Evolutionary conservation across 345 rosid species (phyloP).

Genomic region (Citrus medica): DNA sequence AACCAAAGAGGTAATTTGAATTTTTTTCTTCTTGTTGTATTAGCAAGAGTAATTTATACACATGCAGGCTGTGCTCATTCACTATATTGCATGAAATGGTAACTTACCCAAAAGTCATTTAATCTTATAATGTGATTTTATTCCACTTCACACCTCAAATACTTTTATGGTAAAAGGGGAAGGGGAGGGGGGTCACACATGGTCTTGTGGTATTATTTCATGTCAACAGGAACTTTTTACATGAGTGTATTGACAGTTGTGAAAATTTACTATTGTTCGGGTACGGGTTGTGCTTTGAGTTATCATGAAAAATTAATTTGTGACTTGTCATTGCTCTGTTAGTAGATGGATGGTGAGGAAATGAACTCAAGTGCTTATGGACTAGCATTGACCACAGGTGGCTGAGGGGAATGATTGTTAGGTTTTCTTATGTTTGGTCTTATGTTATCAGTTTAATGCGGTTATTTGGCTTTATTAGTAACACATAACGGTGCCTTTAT

Average conservation of each 20-base stretch:
- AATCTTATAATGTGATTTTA: neutral
- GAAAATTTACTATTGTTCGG: neutral
- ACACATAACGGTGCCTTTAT: neutral
- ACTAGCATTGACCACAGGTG: neutral
- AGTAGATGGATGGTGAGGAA: neutral
- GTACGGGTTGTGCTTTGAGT: neutral
- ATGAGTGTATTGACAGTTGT: neutral
- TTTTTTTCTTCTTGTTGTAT: neutral
- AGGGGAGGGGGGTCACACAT: neutral
- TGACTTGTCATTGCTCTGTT: neutral
- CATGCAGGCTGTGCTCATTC: neutral
- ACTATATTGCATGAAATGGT: neutral
- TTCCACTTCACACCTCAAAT: neutral
- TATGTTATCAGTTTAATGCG: neutral
- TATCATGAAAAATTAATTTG: neutral
- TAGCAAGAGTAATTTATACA: neutral
- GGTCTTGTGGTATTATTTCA: neutral
- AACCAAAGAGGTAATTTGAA: slow-evolving; percentile 82
- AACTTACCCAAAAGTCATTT: neutral
- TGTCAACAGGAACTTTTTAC: neutral
- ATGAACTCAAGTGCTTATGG: neutral
- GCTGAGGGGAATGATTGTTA: neutral
- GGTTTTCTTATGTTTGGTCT: neutral
- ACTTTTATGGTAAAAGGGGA: neutral
- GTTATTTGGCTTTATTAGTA: neutral